phyloP scores from a whole-genome alignment of 345 rosid genomes.

The Populus nigra region DNA sequence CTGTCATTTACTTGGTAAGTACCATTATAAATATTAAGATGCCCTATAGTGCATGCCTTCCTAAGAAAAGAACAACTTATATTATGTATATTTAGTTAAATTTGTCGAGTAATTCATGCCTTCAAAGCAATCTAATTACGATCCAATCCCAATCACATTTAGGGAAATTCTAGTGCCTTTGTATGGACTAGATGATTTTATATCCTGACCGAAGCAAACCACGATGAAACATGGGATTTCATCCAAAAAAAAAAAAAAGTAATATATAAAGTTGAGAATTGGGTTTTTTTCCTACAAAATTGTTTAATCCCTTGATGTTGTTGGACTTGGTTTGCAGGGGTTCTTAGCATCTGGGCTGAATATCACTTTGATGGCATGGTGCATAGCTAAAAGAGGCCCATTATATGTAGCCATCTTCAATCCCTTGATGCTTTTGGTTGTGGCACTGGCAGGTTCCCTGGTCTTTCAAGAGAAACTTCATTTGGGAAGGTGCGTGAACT shows the following conservation, averaged over 20 bases:
- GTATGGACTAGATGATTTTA: neutral
- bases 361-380: constrained; percentile 36
- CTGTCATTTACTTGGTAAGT: constrained; percentile 25
- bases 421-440: constrained; percentile 44
- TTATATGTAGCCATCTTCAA: constrained; percentile 42
- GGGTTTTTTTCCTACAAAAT: too few relatives aligned
- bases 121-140: neutral
- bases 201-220: too few relatives aligned
- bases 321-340: constrained; percentile 7
- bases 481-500: constrained; percentile 40
- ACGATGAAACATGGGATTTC: too few relatives aligned
- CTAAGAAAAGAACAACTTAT: neutral
- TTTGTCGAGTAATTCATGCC: neutral
- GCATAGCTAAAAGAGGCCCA: constrained; percentile 43
- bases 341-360: constrained; percentile 37
- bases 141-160: neutral
- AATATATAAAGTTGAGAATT: too few relatives aligned
- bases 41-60: neutral
- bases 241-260: too few relatives aligned
- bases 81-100: neutral
- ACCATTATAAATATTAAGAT: neutral
- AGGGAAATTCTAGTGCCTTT: neutral
- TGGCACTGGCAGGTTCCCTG: constrained; percentile 42
- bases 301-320: too few relatives aligned
- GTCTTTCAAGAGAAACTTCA: constrained; percentile 41